These are phyloP conservation scores for Gossypium gossypioides DNA, from an alignment of 441 rosid genomes.

Conservation along the genomic window DNA sequence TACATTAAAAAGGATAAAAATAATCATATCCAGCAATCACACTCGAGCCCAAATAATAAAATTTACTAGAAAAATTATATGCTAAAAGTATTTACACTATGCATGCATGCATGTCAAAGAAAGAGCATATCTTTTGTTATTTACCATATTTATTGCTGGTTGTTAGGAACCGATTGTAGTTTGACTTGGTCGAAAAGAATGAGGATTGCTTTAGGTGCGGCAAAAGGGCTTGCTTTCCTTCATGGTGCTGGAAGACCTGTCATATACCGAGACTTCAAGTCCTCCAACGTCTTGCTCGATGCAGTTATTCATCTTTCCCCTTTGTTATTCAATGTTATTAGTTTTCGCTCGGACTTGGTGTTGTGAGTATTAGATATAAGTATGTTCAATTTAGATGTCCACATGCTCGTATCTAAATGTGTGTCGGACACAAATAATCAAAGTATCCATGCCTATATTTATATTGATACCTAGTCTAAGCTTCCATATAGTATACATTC, in stretches of 20 bases:
- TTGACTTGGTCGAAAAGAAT: constrained; percentile 88
- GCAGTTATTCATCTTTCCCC: constrained; percentile 31
- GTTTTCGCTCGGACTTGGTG: neutral
- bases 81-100: neutral
- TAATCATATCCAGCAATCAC: neutral
- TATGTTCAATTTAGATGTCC: neutral
- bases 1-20: neutral
- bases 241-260: constrained; percentile 80
- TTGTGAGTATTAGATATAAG: neutral
- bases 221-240: constrained; percentile 90
- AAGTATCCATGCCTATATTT: neutral
- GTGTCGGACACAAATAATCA: too few relatives aligned
- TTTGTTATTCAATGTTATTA: neutral
- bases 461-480: too few relatives aligned
- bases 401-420: neutral
- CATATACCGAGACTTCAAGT: constrained; percentile 95
- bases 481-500: neutral
- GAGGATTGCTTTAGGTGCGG: constrained; percentile 87
- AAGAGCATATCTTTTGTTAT: neutral
- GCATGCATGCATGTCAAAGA: neutral
- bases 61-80: neutral
- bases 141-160: constrained; percentile 11
- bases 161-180: constrained; percentile 70
- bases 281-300: constrained; percentile 89
- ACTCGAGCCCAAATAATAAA: neutral